Evolutionary conservation across 371 early-diverging fungal species (phyloP).

Genomic region (Dichotomocladium elegans): DNA sequence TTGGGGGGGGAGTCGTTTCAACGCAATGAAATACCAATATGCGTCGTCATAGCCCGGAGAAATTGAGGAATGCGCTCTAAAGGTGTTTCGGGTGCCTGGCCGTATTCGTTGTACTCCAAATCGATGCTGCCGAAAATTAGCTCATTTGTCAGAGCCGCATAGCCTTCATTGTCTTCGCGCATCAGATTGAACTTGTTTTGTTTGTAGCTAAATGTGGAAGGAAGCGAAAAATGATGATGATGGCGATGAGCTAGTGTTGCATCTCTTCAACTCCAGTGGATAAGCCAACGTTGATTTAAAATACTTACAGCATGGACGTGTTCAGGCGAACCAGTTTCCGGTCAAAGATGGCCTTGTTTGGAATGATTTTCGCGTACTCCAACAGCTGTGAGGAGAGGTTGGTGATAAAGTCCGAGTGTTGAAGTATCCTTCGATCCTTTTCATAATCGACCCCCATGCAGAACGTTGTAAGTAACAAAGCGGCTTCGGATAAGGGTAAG

Average conservation of each 20-base stretch:
- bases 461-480: too few species aligned
- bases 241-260: too few species aligned
- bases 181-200: conserved; percentile 90
- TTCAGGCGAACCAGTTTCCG: conserved; percentile 63
- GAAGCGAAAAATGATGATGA: too few species aligned
- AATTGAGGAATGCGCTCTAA: conserved; percentile 32
- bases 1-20: not conserved
- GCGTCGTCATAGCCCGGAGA: conserved; percentile 42
- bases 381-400: conserved; percentile 42
- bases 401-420: conserved; percentile 22
- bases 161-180: conserved; percentile 88
- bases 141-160: conserved; percentile 73
- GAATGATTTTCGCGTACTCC: conserved; percentile 49
- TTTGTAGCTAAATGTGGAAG: conserved; percentile 69
- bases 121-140: conserved; percentile 43
- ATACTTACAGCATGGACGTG: conserved; percentile 57
- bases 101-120: conserved; percentile 22
- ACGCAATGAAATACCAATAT: too few species aligned
- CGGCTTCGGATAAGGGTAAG: not conserved
- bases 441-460: not conserved
- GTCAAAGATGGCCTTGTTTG: conserved; percentile 40
- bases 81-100: conserved; percentile 23
- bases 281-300: not conserved
- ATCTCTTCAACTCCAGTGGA: not conserved
- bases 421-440: conserved; percentile 13